A percentile compares a stretch with the other conserved stretches of the same genome.
Evolutionary conservation across 2,329 filamentous ascomycete species (phyloP).

Genomic region (Epichloe coenophiala): DNA sequence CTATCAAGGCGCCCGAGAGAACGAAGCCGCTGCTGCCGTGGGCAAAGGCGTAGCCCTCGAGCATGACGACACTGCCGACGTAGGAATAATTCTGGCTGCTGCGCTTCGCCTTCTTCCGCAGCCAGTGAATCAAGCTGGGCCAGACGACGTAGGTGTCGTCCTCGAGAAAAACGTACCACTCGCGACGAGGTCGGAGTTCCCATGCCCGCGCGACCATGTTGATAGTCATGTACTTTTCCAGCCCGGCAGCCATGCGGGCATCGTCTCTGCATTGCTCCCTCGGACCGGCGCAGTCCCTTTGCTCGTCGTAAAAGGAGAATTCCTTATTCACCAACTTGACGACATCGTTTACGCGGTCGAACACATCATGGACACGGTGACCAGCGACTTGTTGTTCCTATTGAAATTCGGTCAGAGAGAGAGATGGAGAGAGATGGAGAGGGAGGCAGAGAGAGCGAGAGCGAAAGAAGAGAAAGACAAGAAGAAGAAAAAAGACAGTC

Average conservation of each 20-base stretch:
- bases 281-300: slow-evolving; percentile 31
- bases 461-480: no score
- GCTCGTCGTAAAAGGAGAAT: slow-evolving; percentile 32
- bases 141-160: slow-evolving; percentile 46
- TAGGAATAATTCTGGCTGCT: slow-evolving; percentile 30
- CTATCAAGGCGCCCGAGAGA: slow-evolving; percentile 37
- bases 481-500: neutral
- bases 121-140: slow-evolving; percentile 37
- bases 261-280: slow-evolving; percentile 28
- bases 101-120: slow-evolving; percentile 29
- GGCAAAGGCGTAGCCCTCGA: slow-evolving; percentile 33
- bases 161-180: slow-evolving; percentile 47
- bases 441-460: no score
- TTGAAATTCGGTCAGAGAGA: neutral
- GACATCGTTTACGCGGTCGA: slow-evolving; percentile 24
- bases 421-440: no score
- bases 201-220: slow-evolving; percentile 44
- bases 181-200: slow-evolving; percentile 34
- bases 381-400: slow-evolving; percentile 36
- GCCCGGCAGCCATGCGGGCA: slow-evolving; percentile 30
- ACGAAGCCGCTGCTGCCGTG: slow-evolving; percentile 46
- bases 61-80: slow-evolving; percentile 36
- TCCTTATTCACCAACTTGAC: slow-evolving; percentile 26
- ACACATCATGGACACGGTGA: slow-evolving; percentile 27
- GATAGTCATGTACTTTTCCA: slow-evolving; percentile 50